Base-by-base conservation (phyloP, 2,329 filamentous ascomycete species). In the Neodidymelliopsis sp. region DNA sequence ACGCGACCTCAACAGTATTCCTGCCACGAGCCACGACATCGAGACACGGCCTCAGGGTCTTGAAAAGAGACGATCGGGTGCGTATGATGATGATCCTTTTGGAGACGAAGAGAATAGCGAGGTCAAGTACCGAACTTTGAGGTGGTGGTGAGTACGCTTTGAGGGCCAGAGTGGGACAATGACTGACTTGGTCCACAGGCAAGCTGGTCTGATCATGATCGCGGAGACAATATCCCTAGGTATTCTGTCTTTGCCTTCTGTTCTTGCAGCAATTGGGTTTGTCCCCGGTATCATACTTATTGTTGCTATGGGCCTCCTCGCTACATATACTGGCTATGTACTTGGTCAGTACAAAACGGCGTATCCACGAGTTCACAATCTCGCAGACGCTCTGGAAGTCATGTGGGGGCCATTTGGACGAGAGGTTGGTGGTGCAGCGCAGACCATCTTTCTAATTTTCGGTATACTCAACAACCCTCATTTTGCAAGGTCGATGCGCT, bases 381-480 rank as follows among this genome's bases (percentile, higher is more conserved):
- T 89, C 65, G 84, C 84, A 22, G 86, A 90, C 61, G 86, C 84
- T 5, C 84, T 84, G 2, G 75, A 80, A 34, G 75, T 89, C 39
- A 72, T 89, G 44, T 76, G 78, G 50, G 87, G 87, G 13, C 74
- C 72, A 13, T 74, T 81, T 31, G 85, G 84, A 1, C 81, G 85
- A 51, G 84, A 87, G 65, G 56, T 90, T 18, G 74, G 87, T 15
- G 84, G 85, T 16, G 74, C 75, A 59, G 84, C 82, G 59, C 85
- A 87, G 60, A 75, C 79, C 11, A 72, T 88, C 19, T 84, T 88
- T 71, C 76, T 89, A 30, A 74, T 86, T 50, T 87, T 89, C 71
- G 80, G 86, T 60, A 84, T 86, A 70, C 39, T 13, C 8, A 16
- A 11, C 11, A 8, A 10, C 9, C 3, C 12, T 8, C 6, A 6